Conservation (phyloP, 2,329 filamentous ascomycete genomes). For the Pseudogymnoascus sp. region DNA sequence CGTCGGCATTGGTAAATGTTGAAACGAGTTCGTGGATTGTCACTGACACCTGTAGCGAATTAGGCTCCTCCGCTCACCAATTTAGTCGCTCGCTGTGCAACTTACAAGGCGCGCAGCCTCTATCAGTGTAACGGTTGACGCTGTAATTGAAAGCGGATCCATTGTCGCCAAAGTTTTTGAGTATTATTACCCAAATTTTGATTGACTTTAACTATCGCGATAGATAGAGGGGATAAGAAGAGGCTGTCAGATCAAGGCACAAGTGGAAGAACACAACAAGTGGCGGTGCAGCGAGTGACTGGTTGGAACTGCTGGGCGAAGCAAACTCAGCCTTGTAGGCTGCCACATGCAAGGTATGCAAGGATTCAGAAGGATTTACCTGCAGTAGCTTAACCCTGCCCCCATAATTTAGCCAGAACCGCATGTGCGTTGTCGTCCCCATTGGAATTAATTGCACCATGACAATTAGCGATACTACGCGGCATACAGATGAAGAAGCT, state of each 20-base stretch:
- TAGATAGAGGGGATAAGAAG: background rate
- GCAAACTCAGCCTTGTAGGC: background rate
- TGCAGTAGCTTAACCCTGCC: background rate
- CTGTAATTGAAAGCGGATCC: conserved; percentile 15
- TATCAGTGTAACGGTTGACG: conserved; percentile 12
- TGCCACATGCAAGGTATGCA: background rate
- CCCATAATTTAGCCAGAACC: background rate
- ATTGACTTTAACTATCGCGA: background rate
- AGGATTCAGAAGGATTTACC: background rate
- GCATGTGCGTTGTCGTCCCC: background rate
- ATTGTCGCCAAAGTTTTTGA: conserved; percentile 6
- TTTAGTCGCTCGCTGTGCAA: background rate
- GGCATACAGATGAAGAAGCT: background rate
- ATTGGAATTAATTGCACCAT: background rate
- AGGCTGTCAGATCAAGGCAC: background rate
- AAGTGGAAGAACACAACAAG: background rate
- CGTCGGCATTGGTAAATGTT: conserved; percentile 14
- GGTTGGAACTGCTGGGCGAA: background rate
- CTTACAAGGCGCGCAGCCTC: conserved; percentile 8
- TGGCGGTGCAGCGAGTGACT: background rate
- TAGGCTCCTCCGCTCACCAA: background rate
- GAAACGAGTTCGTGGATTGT: conserved; percentile 11
- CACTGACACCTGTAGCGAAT: conserved; percentile 6
- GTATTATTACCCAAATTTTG: background rate
- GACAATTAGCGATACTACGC: background rate